Conservation (phyloP, 768 basidiomycete species). For the Rhizopogon vulgaris region DNA sequence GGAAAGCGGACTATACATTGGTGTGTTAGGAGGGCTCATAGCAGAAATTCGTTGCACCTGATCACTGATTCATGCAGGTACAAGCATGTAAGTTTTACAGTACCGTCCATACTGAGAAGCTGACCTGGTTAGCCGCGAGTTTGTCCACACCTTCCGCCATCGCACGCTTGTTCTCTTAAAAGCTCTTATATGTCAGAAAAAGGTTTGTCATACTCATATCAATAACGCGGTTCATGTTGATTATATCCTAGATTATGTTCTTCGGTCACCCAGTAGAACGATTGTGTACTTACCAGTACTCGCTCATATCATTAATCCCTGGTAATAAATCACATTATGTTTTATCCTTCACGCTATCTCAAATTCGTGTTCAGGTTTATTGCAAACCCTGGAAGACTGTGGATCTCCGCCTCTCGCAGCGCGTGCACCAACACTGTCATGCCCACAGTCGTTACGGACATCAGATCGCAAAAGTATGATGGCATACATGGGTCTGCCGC, state of each 20-base stretch:
- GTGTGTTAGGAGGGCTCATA: constrained; percentile 35
- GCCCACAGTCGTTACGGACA: constrained; percentile 77
- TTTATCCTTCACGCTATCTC: background rate
- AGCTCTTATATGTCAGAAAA: constrained; percentile 87
- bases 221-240: constrained; percentile 6
- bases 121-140: constrained; percentile 52
- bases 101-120: constrained; percentile 21
- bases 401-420: constrained; percentile 76
- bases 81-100: constrained; percentile 48
- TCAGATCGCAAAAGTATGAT: constrained; percentile 89
- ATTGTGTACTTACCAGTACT: constrained; percentile 96
- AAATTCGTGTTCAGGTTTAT: constrained; percentile 48
- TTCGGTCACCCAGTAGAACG: constrained; percentile 95
- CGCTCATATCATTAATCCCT: constrained; percentile 88
- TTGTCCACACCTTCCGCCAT: constrained; percentile 91
- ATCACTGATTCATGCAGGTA: constrained; percentile 39
- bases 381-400: constrained; percentile 87
- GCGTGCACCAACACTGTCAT: constrained; percentile 55
- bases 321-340: constrained; percentile 37
- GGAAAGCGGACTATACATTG: constrained; percentile 93
- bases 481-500: constrained; percentile 87
- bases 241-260: constrained; percentile 74
- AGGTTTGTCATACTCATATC: constrained; percentile 41
- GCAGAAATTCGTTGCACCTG: background rate
- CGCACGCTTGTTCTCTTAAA: constrained; percentile 91